Percentiles rank a stretch among this genome's conserved stretches.
Conservation (phyloP, 345 rosid genomes). For the Psidium guajava region DNA sequence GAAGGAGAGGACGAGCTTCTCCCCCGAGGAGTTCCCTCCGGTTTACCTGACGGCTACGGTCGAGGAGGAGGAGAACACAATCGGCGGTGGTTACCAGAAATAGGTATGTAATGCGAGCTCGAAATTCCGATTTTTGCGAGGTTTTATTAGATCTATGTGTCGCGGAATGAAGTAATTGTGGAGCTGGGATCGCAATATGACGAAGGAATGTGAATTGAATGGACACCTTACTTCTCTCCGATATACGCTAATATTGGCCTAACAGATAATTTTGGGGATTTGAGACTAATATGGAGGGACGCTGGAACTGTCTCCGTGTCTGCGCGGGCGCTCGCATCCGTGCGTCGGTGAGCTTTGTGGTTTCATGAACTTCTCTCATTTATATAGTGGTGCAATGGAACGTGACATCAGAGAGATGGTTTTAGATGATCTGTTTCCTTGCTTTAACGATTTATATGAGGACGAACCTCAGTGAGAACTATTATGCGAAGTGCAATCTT, state of each 20-base stretch:
- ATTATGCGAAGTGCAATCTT: neutral
- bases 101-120: slow-evolving; percentile 13
- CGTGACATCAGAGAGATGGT: neutral
- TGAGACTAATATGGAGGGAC: neutral
- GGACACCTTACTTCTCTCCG: neutral
- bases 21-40: slow-evolving; percentile 51
- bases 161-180: neutral
- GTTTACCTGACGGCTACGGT: slow-evolving; percentile 56
- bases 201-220: neutral
- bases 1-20: slow-evolving; percentile 63
- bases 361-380: neutral
- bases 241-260: neutral
- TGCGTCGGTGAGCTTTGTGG: neutral
- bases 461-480: neutral
- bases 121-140: neutral
- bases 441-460: neutral
- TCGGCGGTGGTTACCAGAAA: slow-evolving; percentile 64
- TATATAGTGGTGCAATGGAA: neutral
- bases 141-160: neutral
- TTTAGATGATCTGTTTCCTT: neutral
- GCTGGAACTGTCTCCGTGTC: neutral
- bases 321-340: neutral
- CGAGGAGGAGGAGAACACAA: slow-evolving; percentile 53
- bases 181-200: neutral
- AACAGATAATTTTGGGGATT: neutral